Evolutionary conservation across 345 rosid species (phyloP).

Genomic region (Arabis alpina): DNA sequence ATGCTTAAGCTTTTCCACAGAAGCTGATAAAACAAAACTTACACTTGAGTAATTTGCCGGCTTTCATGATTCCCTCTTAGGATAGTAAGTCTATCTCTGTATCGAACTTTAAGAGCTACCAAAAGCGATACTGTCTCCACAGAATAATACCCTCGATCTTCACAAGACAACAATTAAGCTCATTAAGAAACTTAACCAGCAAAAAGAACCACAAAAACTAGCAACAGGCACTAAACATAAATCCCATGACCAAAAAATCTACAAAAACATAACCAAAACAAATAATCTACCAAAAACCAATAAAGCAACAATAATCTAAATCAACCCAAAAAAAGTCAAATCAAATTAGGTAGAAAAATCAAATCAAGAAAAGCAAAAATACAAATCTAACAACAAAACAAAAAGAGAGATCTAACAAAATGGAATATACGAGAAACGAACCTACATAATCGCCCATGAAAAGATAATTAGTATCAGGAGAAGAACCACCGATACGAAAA

Average conservation of each 20-base stretch:
- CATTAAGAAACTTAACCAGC: neutral
- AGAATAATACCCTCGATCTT: conserved; percentile 96
- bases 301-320: too few species aligned
- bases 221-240: conserved; percentile 8
- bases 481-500: conserved; percentile 85
- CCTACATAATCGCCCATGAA: conserved; percentile 99
- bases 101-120: conserved; percentile 93
- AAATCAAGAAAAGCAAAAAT: too few species aligned
- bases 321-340: neutral
- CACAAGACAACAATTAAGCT: conserved; percentile 33
- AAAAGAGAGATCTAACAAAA: neutral
- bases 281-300: too few species aligned
- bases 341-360: neutral
- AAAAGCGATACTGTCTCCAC: conserved; percentile 92
- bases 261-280: too few species aligned
- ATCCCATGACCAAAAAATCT: neutral
- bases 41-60: conserved; percentile 98
- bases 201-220: neutral
- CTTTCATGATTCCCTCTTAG: conserved; percentile 96
- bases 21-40: conserved; percentile 34
- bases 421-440: conserved; percentile 37
- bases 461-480: conserved; percentile 93
- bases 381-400: too few species aligned
- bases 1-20: neutral
- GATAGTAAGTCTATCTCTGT: conserved; percentile 92